Evolutionary conservation across 2,329 filamentous ascomycete genomes (phyloP), one percentile per base, ranked within the genome.

Genomic region (Penicillium sp.): DNA sequence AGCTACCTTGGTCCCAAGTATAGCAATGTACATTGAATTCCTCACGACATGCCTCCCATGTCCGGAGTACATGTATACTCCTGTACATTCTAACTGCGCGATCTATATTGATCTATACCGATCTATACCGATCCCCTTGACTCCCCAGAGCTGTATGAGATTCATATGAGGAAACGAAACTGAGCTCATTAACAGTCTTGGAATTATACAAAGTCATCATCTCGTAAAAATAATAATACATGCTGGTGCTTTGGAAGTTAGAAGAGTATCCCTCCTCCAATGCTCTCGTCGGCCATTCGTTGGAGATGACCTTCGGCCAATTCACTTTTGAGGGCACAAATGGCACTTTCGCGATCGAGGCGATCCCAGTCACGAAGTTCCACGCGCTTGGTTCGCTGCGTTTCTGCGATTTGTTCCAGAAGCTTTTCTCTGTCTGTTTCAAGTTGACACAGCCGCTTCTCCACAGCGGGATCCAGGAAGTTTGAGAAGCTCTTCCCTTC

Each of bases 271-370:
- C 72, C 67, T n/a, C 69, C 69, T 46, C 72, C 66, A 41, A 73
- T 69, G 48, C 73, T 72, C 53, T 79, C 77, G 54, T 77, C 76
- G 13, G 75, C 72, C 66, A 80, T 75, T 13, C 73, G 65, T 48
- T 79, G 75, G 56, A 80, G 58, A 64, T 79, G 75, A 1, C 73
- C 69, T 56, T 80, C 78, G 3, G 78, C 77, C 48, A 80, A 62
- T 50, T 80, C 77, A 57, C 76, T 79, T 58, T 74, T 78, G 42
- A 79, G 59, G 3, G 73, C 72, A 39, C 75, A 76, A 18, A 77
- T 75, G 27, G 75, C 73, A 53, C 72, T 78, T 62, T 81, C 78
- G 31, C 77, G 67, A 55, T 79, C 75, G 42, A 78, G 56, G 47
- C 68, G 74, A 48, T 79, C 76, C 78, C 78, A 81, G 34, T 80